These are phyloP conservation scores for Fusarium transvaalense DNA, from an alignment of 2,329 filamentous ascomycete genomes.

Conservation along the genomic window DNA sequence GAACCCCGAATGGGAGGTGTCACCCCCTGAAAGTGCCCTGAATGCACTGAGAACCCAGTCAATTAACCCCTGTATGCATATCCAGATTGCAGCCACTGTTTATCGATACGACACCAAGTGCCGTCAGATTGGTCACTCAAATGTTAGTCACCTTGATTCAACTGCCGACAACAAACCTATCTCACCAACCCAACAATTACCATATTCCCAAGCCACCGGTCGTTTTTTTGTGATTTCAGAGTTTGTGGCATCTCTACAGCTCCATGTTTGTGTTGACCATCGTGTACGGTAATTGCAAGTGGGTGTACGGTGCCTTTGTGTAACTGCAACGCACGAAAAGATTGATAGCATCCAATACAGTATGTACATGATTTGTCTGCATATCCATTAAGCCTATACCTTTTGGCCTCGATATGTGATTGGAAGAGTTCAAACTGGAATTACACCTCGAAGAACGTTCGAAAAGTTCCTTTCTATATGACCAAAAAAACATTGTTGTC, in stretches of 20 bases:
- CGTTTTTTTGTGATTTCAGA: not conserved
- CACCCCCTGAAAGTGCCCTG: not conserved
- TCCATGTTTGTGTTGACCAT: not conserved
- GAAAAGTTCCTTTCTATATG: not conserved
- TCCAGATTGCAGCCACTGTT: slow-evolving; percentile 17
- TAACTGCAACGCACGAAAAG: not conserved
- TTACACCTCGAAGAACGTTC: not conserved
- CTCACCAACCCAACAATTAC: not conserved
- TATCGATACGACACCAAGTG: slow-evolving; percentile 5
- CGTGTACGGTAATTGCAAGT: not conserved
- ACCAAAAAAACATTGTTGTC: too few relatives aligned
- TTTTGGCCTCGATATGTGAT: not conserved
- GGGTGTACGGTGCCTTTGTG: not conserved
- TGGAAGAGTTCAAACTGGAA: not conserved
- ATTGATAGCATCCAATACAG: not conserved
- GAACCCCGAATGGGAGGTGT: slow-evolving; percentile 27
- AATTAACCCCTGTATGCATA: slow-evolving; percentile 22
- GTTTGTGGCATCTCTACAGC: too few relatives aligned
- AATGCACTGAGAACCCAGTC: slow-evolving; percentile 2
- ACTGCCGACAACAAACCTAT: slow-evolving; percentile 5
- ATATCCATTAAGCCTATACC: not conserved
- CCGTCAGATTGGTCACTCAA: slow-evolving; percentile 6
- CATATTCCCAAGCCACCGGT: not conserved
- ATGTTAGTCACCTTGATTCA: slow-evolving; percentile 15
- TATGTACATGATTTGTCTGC: too few relatives aligned